Evolutionary conservation across 1,139 yeast species (phyloP).

Genomic region (Blastobotrys aristatus): DNA sequence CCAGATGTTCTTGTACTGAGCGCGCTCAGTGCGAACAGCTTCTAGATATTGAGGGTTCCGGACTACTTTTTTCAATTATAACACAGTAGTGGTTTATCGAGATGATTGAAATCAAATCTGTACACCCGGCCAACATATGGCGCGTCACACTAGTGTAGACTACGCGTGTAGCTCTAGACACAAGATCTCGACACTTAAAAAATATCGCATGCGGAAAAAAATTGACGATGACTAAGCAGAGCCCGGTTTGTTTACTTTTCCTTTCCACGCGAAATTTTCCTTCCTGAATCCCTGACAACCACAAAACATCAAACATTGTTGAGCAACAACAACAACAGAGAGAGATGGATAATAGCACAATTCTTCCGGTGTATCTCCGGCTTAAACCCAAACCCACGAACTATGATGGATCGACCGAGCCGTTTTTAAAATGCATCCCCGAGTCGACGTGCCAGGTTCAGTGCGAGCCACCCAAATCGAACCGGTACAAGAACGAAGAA

Average conservation of each 20-base stretch:
- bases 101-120: too few species aligned
- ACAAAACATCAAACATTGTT: neutral
- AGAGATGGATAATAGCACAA: slow-evolving; percentile 13
- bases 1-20: too few species aligned
- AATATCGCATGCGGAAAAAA: too few species aligned
- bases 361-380: slow-evolving; percentile 36
- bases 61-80: too few species aligned
- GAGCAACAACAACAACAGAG: too few species aligned
- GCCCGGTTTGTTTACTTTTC: neutral
- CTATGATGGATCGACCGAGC: slow-evolving; percentile 11
- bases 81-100: too few species aligned
- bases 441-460: slow-evolving; percentile 14
- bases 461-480: slow-evolving; percentile 26
- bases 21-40: too few species aligned
- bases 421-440: slow-evolving; percentile 21
- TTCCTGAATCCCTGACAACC: neutral
- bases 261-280: neutral
- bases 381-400: slow-evolving; percentile 31
- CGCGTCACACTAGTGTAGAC: too few species aligned
- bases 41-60: too few species aligned
- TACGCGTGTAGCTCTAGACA: too few species aligned
- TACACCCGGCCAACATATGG: too few species aligned
- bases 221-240: neutral
- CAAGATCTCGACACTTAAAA: too few species aligned
- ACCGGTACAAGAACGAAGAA: slow-evolving; percentile 28